phyloP scores from a whole-genome alignment of 2,329 filamentous ascomycete species.

The Amauroascus niger region DNA sequence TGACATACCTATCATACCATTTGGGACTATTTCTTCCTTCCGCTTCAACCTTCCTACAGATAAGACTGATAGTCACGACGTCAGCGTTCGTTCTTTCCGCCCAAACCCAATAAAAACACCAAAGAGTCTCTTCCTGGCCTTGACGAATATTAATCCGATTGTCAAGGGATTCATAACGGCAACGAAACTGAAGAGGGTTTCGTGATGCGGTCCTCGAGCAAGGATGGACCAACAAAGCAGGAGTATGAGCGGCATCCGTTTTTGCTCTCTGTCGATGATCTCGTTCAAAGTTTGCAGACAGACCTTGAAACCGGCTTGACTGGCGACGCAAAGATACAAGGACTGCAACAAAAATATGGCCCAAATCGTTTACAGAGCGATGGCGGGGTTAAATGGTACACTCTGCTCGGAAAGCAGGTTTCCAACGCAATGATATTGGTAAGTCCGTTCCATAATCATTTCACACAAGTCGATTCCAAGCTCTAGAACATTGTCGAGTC shows the following conservation, averaged over 20 bases:
- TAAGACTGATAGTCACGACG: conserved; percentile 3
- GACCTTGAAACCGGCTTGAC: conserved; percentile 42
- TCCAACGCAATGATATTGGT: conserved; percentile 49
- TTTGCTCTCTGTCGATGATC: conserved; percentile 28
- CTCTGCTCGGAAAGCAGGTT: conserved; percentile 44
- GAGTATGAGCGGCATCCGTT: conserved; percentile 29
- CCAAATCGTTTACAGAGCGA: conserved; percentile 42
- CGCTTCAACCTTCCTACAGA: conserved; percentile 10
- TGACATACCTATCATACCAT: background rate
- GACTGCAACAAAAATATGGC: conserved; percentile 41
- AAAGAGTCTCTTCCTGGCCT: background rate
- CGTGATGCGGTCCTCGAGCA: conserved; percentile 15
- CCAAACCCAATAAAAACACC: background rate
- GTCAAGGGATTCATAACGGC: background rate
- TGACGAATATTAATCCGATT: background rate
- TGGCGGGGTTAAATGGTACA: conserved; percentile 39
- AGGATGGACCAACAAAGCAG: conserved; percentile 18
- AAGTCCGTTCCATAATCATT: conserved; percentile 10
- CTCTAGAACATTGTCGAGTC: background rate
- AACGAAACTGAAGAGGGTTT: conserved; percentile 1
- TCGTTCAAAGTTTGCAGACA: conserved; percentile 39
- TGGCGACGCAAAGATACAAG: conserved; percentile 34
- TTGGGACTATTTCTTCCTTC: conserved; percentile 9
- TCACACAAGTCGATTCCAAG: background rate
- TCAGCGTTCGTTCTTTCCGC: conserved; percentile 6